Conservation (phyloP, 495 filamentous ascomycete species). For the Collariella sp. region DNA sequence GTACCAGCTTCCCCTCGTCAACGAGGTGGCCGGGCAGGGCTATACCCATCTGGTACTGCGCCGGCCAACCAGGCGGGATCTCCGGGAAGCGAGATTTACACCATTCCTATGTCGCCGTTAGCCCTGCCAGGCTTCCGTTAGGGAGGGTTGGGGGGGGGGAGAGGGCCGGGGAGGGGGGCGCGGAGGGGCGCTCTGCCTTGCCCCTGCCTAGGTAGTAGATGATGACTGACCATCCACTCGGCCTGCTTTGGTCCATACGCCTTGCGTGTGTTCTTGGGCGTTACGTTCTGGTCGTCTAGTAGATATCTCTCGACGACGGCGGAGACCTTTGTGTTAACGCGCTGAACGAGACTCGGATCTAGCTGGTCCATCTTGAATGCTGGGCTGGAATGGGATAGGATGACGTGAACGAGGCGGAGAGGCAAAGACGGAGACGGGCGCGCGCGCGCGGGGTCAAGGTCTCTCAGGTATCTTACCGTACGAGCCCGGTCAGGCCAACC, state of each 20-base stretch:
- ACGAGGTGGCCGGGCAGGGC: neutral
- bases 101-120: neutral
- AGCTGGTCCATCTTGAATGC: neutral
- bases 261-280: neutral
- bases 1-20: constrained; percentile 1
- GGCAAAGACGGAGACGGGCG: too few species aligned
- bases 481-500: neutral
- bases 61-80: neutral
- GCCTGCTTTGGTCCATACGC: constrained; percentile 36
- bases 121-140: neutral
- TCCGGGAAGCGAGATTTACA: neutral
- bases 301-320: neutral
- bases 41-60: neutral
- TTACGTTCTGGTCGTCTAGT: neutral
- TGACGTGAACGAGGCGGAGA: neutral
- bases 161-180: too few species aligned
- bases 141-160: too few species aligned
- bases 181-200: too few species aligned
- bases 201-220: too few species aligned
- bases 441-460: too few species aligned
- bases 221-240: too few species aligned
- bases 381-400: neutral
- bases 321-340: neutral
- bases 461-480: too few species aligned
- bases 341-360: neutral